Base-by-base conservation (phyloP, 129 eudicot genomes). In the Saussurea involucrata region DNA sequence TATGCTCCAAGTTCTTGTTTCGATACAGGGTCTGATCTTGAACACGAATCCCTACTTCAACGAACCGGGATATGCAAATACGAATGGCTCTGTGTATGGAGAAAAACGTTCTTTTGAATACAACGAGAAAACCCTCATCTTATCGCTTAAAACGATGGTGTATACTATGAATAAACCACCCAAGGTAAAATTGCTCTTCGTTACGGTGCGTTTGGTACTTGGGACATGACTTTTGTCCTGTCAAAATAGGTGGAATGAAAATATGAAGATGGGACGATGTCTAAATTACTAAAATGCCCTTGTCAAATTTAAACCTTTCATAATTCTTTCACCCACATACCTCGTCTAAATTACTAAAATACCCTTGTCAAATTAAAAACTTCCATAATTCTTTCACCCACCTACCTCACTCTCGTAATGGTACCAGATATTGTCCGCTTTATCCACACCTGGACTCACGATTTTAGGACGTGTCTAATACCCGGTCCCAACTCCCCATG, bases 1-100 rank as follows among this genome's bases (percentile, higher is more conserved):
- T 5, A 88, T 85, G 87, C 85, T 92, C 24, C 97, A 92, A 79
- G 97, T 92, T 25, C 81, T 92, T 66, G 90, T 92, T 44, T 92
- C 97, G 17, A 89, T 92, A 58, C 97, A 92, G 74, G 97, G 92
- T 73, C 78, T 92, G 49, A 84, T 92, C 75, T 63, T 92, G 24
- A 92, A 89, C 81, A 84, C 87, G 0, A 85, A 89, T 60, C 97
- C 97, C 8, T 92, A 65, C 71, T 92, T 83, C 76, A 91, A 91
- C 18, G 96, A 92, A 63, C 92, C 94, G 2, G 94, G 90, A 17
- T 87, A 6, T 69, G 95, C 81, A 60, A 1, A 29, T 29, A 13
- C 63, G 44, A 63, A 61, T 15, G 87, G 88, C 9, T 69, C 85
- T 3, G 37, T 12, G 0, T 5, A 7, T 0, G 88, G 92, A 15